Evolutionary conservation across 1,139 yeast species (phyloP).

Genomic region (Scheffersomyces titani): DNA sequence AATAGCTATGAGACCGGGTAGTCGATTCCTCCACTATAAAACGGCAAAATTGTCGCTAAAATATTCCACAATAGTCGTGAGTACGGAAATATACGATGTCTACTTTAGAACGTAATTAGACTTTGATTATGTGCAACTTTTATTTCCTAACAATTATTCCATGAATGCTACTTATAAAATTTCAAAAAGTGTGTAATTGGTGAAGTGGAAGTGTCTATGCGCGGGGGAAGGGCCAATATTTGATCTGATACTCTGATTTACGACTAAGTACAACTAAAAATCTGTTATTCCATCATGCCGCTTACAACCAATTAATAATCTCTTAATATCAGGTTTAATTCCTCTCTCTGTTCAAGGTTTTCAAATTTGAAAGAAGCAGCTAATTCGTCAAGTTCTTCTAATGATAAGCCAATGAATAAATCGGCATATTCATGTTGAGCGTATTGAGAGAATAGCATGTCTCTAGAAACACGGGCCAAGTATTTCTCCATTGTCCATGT

Average conservation of each 20-base stretch:
- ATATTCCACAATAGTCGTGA: background rate
- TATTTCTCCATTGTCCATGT: constrained; percentile 36
- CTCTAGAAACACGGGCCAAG: constrained; percentile 36
- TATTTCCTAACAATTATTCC: background rate
- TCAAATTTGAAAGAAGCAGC: constrained; percentile 51
- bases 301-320: background rate
- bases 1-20: no score
- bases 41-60: background rate
- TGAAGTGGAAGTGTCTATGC: background rate
- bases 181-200: no score
- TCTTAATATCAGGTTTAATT: constrained; percentile 34
- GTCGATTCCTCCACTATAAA: no score
- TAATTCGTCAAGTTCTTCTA: constrained; percentile 46
- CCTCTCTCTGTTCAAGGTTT: constrained; percentile 39
- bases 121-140: no score
- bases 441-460: constrained; percentile 41
- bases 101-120: background rate
- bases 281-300: background rate
- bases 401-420: constrained; percentile 35
- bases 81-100: background rate
- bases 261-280: no score
- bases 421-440: constrained; percentile 46
- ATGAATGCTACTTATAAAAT: no score
- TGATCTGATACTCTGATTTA: no score
- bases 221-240: background rate